Base-by-base conservation (phyloP, 163 green algal species). In the Scenedesmus sp. region DNA sequence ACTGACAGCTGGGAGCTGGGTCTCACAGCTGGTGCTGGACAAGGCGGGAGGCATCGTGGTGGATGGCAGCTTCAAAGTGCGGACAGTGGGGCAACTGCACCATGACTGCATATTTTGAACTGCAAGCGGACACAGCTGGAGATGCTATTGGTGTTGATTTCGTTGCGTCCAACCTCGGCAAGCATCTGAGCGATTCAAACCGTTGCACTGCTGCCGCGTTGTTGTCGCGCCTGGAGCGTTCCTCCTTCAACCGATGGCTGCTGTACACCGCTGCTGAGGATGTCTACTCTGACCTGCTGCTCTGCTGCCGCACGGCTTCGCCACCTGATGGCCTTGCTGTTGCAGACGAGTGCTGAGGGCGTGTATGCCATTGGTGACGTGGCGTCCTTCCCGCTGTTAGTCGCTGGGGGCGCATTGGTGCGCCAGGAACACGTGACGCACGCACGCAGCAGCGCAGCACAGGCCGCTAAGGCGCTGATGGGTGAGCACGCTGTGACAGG, bases 311-410 rank as follows among this genome's bases (percentile, higher is more conserved):
- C 59, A 66, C 83, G 59, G 5, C 54, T 88, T 56, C 7, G 34
- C 34, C 34, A 46, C 20, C 34, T 54, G 56, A 2, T 18, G n/a
- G 57, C 59, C 4, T 57, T 16, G 57, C 12, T 64, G 12, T 76
- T 26, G 88, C 76, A 92, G 73, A 96, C 97, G 62, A 97, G 94
- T 90, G 93, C 94, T 34, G 94, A 94, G 1, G 95, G 94, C 60
- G 97, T 99, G 77, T 99, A 97, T 79, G 98, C 98, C 15, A 91
- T 99, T 4, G 98, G 98, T n/a, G 98, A 99, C 94, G 96, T 99
- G 57, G 97, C 97, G 2, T 93, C 96, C 55, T 99, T 99, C 94
- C 97, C 97, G 15, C 93, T 98, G 85, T 13, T 79, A 5, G 46
- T 18, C 54, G 77, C 81, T 76, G 95, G 91, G 46, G 90, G 84